Base-by-base conservation (phyloP, 2,329 filamentous ascomycete genomes). In the Colletotrichum sp. region DNA sequence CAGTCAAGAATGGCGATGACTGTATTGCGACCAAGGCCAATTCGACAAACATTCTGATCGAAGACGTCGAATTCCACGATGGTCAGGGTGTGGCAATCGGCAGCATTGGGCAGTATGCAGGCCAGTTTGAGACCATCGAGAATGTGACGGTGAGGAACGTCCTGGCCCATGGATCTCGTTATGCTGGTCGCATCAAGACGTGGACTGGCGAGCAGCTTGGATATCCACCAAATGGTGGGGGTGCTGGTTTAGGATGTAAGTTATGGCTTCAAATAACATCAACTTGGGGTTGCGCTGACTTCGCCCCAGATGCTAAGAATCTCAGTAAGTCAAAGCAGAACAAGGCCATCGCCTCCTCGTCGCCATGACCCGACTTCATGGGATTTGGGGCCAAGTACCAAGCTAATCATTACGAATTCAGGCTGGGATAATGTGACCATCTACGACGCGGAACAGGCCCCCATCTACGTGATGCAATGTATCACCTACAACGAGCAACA, bases 41-140 rank as follows among this genome's bases (percentile, higher is more conserved):
- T 79, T 88, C 86, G 57, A 90, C 87, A 15, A 89, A 91, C 77
- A 89, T 92, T 64, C 80, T 82, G 32, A 85, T 92, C 66, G 83
- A 85, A n/a, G 85, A 91, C 80, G 86, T 82, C 57, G 83, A 82
- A 2, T 90, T 90, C 80, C 84, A 86, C 77, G 84, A 85, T 30
- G 89, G 89, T 0, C 84, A 87, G 9, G 89, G 89, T 3, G 82
- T 92, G 22, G 89, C 90, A 2, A 85, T 92, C 13, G 90, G 90
- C 3, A 89, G 87, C 32, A 89, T 92, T 52, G 90, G 89, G 1
- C 90, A 92, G 81, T 91, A 90, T 76, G 82, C 86, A 1, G 65
- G 65, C 49, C n/a, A 59, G 2, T 68, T 68, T 52, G 65, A 68
- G n/a, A 59, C 16, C 2, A 59, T 68, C n/a, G 65, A 68, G 49